A percentile compares a stretch with the other conserved stretches of the same genome.
These are phyloP conservation scores for Juglanconis sp. DNA, from an alignment of 2,329 filamentous ascomycete genomes.

Conservation along the genomic window DNA sequence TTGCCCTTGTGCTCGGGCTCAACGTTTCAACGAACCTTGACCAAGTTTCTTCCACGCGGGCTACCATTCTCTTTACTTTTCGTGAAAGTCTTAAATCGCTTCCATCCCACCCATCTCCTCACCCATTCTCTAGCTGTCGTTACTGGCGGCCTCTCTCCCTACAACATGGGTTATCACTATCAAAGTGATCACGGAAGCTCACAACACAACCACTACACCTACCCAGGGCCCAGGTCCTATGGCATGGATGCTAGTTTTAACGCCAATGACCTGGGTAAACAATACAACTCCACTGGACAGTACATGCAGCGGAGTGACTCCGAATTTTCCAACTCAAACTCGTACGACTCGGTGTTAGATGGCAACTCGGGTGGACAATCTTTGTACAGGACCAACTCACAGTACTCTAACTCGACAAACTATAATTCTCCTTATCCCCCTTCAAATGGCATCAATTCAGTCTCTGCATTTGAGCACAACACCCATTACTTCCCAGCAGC, in stretches of 20 bases:
- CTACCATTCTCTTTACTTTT: neutral
- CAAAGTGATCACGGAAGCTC: neutral
- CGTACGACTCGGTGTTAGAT: neutral
- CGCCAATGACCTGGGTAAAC: slow-evolving; percentile 5
- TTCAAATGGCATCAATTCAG: neutral
- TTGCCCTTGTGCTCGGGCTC: neutral
- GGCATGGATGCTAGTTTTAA: neutral
- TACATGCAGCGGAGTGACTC: slow-evolving; percentile 11
- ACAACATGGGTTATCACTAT: slow-evolving; percentile 8
- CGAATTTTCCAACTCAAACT: neutral
- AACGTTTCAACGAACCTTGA: neutral
- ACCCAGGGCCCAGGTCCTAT: slow-evolving; percentile 8
- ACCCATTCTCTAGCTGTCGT: neutral
- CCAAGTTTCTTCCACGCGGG: neutral
- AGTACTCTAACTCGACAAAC: neutral
- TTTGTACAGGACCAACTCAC: neutral
- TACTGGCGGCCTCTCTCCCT: neutral
- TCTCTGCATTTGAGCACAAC: neutral
- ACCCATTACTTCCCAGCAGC: neutral
- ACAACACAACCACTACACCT: neutral
- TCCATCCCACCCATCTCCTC: neutral
- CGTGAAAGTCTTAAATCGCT: neutral
- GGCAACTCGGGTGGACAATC: neutral
- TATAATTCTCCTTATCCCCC: neutral
- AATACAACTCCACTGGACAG: slow-evolving; percentile 2